Base-by-base conservation (phyloP, 768 basidiomycete genomes). In the Agaricus blazei region DNA sequence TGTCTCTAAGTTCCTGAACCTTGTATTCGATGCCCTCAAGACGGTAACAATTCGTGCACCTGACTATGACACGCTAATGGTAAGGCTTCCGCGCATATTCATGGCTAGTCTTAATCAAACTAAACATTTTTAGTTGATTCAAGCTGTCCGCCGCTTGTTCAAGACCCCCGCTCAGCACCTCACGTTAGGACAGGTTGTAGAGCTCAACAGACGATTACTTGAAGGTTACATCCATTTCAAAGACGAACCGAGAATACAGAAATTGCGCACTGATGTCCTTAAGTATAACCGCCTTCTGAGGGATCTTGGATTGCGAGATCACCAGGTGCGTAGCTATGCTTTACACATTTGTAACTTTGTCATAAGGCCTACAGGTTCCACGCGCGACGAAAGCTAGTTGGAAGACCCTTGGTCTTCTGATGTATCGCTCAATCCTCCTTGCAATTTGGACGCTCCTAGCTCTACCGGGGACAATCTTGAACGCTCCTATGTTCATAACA, bases 1-100 rank as follows among this genome's bases (percentile, higher is more conserved):
- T 0, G 92, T 94, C 47, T 78, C 85, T 15, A 89, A 89, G 64
- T 83, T 98, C 60, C 75, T 99, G 59, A 88, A 98, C 61, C 73
- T 97, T 54, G 87, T 97, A 51, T 97, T 96, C 63, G 90, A 98
- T 63, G 89, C 82, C 24, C 73, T 99, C 62, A 95, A 98, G 74
- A 95, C 94, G 0, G 97, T 99, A 40, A 99, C 97, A 0, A 82
- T 98, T 52, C 79, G 95, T 55, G 93, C 94, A 15, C 94, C 96
- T 2, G 97, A 99, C 68, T 98, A 92, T 67, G 97, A 99, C 62
- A 98, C 96, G 1, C 78, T 99, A 48, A 97, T 98, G 93, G 97
- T 91, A 61, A 54, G 82, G 67, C n/a, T 8, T 47, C 37, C 19
- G 47, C 54, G 15, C 38, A 52, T 45, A 27, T 43, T 11, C 24